Conservation (phyloP, 2,329 filamentous ascomycete species). For the Mariannaea sp. region DNA sequence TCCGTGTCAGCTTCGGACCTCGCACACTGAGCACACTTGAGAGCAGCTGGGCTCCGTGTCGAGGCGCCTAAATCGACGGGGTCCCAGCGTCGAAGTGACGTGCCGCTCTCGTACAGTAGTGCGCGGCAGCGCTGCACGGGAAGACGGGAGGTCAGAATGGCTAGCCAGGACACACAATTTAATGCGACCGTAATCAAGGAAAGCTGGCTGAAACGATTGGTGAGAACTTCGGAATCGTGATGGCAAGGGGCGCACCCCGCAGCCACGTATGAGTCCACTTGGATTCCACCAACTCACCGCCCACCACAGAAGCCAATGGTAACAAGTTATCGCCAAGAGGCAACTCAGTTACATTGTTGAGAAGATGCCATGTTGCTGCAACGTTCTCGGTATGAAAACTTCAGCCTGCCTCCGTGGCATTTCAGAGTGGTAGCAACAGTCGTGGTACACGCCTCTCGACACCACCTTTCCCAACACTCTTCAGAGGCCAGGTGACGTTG, state of each 20-base stretch:
- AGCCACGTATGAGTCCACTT: background rate
- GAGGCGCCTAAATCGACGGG: conserved; percentile 19
- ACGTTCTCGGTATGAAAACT: no score
- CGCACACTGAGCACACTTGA: conserved; percentile 16
- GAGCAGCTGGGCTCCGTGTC: background rate
- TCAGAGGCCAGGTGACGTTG: background rate
- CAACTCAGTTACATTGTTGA: background rate
- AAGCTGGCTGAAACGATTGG: background rate
- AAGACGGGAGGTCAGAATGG: conserved; percentile 10
- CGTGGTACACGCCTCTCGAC: background rate
- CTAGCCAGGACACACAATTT: conserved; percentile 1
- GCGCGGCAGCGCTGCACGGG: conserved; percentile 24
- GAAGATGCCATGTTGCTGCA: conserved; percentile 2
- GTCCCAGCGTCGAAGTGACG: conserved; percentile 31
- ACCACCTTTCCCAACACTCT: background rate
- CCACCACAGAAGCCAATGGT: background rate
- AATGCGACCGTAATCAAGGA: conserved; percentile 5
- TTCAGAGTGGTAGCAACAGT: no score
- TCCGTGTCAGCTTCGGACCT: conserved; percentile 5
- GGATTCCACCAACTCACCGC: conserved; percentile 7
- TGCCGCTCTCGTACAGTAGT: conserved; percentile 34
- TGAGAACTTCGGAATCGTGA: conserved; percentile 1
- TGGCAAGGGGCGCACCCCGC: background rate
- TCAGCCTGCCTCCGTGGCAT: no score
- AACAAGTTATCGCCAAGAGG: background rate